Base-by-base conservation (phyloP, 208 protist genomes). In the Trypanosoma platydactyli region DNA sequence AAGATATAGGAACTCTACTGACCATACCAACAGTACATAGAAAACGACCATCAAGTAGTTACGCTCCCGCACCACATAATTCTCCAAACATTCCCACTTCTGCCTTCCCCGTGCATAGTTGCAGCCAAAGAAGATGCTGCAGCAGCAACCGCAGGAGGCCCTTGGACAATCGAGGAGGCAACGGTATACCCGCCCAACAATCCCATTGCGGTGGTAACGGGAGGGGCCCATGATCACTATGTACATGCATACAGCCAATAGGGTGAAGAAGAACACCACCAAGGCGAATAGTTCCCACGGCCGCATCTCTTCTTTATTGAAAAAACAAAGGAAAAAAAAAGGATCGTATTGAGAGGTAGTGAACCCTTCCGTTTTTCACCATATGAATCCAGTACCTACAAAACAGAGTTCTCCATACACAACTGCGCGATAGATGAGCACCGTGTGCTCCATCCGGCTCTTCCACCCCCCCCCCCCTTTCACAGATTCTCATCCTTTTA, bases 141-240 rank as follows among this genome's bases (percentile, higher is more conserved):
- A 83, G 49, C 77, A 87, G 61, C 67, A 79, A 25, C 82, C 83
- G 40, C 33, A 52, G 30, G 75, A 62, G 40, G 74, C 50, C 11
- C 60, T 35, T 2, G 86, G 88, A 22, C 78, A 54, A 0, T 35
- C 29, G 29, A 60, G 68, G 16, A 94, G 20, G 18, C 61, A 51
- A 18, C 63, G 45, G 64, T 97, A 76, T 24, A 84, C 25, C 33
- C 65, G 73, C 33, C 94, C 94, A 24, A 97, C 71, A 61, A 79
- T 65, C 40, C 94, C 90, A 63, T 95, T 79, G 38, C 87, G 86
- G 72, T 97, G 90, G 60, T 88, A 96, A 46, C 81, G 80, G 0
- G 89, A 91, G 4, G 86, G 86, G 3, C 92, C 92, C 87, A 95
- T 94, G 49, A 96, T 94, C 27, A 91, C 73, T 45, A 96, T 77